These are phyloP conservation scores for Penicillium griseofulvum DNA, from an alignment of 2,329 filamentous ascomycete species.

Conservation along the genomic window DNA sequence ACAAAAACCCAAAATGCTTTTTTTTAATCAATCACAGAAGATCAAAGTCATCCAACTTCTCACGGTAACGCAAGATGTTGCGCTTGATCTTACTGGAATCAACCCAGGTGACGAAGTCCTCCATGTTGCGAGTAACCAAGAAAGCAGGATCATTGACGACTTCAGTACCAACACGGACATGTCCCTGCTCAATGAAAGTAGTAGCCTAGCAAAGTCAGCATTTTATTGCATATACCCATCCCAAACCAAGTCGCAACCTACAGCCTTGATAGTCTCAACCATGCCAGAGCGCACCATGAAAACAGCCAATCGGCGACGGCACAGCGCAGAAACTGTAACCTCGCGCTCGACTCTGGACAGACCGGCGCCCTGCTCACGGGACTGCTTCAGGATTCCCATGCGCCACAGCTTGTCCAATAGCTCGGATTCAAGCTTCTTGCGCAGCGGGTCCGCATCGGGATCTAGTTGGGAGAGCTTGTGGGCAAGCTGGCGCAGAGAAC, in stretches of 20 bases:
- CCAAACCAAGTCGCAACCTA: conserved; percentile 34
- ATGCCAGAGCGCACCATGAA: conserved; percentile 88
- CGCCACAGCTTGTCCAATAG: conserved; percentile 89
- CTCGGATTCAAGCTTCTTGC: conserved; percentile 80
- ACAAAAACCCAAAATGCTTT: conserved; percentile 24
- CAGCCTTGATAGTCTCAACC: conserved; percentile 85
- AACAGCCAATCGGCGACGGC: conserved; percentile 76
- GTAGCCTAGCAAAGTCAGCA: conserved; percentile 35
- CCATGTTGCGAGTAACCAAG: conserved; percentile 81
- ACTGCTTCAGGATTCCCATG: conserved; percentile 77
- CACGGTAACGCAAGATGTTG: conserved; percentile 90
- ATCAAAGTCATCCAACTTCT: conserved; percentile 95
- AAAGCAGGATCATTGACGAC: conserved; percentile 88
- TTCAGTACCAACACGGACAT: conserved; percentile 87
- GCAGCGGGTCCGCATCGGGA: conserved; percentile 72
- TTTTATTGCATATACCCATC: not conserved
- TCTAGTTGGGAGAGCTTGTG: conserved; percentile 79
- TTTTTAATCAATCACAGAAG: conserved; percentile 58
- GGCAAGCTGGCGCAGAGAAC: conserved; percentile 82
- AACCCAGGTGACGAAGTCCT: conserved; percentile 96
- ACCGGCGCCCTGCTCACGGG: conserved; percentile 72
- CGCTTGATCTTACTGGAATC: conserved; percentile 96
- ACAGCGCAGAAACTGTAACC: conserved; percentile 86
- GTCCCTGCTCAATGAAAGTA: conserved; percentile 89
- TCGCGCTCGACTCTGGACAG: conserved; percentile 73